Evolutionary conservation across 257 asterid species (phyloP), one percentile per base, ranked within the genome.

Genomic region (Nicotiana obtusifolia): DNA sequence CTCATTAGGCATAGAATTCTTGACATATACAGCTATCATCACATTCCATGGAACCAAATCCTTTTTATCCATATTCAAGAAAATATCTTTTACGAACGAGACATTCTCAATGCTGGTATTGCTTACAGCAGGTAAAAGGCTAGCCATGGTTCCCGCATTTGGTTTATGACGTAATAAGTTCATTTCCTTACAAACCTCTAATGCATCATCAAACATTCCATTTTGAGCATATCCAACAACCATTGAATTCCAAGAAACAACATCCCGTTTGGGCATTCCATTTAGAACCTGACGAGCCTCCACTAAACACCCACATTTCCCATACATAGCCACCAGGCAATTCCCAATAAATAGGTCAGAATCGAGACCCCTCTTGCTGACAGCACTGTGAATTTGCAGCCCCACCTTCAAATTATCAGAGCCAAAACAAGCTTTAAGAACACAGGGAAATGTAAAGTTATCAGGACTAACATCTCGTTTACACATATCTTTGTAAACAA

Each of bases 111-210:
- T 22, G 17, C 90, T 87, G 2, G 97, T 91, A 65, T 90, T 85
- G 33, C 93, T 89, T 49, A 93, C 93, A 37, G 97, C 98, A 47
- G 97, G 97, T 19, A 90, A 89, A 66, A 94, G 92, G 90, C 98
- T 94, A 64, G 99, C 99, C 98, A 94, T 91, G 52, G 97, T 92
- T 81, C 97, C 97, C 2, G 93, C 88, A 86, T 95, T 86, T 54
- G 95, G 96, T 47, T 84, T 85, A 73, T 90, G 14, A 14, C 91
- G 92, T 77, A 84, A 82, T 3, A 84, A 44, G 64, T 85, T 88
- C 97, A 94, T 95, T 81, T 94, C 97, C 82, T 84, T 88, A 76
- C 99, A 94, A 31, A 91, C 91, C 64, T 87, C 89, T 53, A 93
- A 78, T 10, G 97, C 97, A 77, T 91, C 91, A 78, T 95, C 91